phyloP scores from a whole-genome alignment of 1,284 basidiomycete genomes.

The Kwoniella shivajii region DNA sequence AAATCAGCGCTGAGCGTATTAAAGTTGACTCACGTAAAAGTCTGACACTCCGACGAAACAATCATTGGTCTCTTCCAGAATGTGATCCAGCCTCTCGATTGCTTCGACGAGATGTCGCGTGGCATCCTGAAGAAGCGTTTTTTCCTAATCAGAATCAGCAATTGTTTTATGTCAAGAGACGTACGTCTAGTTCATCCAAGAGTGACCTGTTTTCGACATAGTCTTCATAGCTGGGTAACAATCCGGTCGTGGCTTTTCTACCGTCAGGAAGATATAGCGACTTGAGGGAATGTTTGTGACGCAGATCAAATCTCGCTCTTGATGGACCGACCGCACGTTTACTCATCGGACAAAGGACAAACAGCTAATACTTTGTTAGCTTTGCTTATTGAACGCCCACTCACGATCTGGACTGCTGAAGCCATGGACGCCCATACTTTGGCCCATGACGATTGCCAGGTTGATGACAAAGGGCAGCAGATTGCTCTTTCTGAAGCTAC shows the following conservation, averaged over 20 bases:
- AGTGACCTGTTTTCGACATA: conserved; percentile 9
- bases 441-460: conserved; percentile 32
- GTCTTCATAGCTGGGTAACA: conserved; percentile 11
- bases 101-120: not conserved
- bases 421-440: conserved; percentile 28
- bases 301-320: conserved; percentile 19
- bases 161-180: not conserved
- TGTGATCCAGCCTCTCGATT: not conserved
- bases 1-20: not conserved
- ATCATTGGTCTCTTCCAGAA: not conserved
- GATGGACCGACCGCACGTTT: not conserved
- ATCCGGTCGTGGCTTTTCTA: not conserved
- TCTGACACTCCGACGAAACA: not conserved
- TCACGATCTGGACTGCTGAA: conserved; percentile 34
- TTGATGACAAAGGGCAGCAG: not conserved
- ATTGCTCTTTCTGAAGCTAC: conserved; percentile 13
- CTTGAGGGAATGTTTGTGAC: conserved; percentile 32
- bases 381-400: conserved; percentile 1
- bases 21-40: not conserved
- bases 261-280: conserved; percentile 8
- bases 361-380: conserved; percentile 16
- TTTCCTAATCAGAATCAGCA: not conserved
- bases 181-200: not conserved
- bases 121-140: not conserved
- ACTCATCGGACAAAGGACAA: conserved; percentile 13